Evolutionary conservation across 176 grass and related monocot genomes (phyloP), one percentile per base, ranked within the genome.

Genomic region (Paspalum notatum): DNA sequence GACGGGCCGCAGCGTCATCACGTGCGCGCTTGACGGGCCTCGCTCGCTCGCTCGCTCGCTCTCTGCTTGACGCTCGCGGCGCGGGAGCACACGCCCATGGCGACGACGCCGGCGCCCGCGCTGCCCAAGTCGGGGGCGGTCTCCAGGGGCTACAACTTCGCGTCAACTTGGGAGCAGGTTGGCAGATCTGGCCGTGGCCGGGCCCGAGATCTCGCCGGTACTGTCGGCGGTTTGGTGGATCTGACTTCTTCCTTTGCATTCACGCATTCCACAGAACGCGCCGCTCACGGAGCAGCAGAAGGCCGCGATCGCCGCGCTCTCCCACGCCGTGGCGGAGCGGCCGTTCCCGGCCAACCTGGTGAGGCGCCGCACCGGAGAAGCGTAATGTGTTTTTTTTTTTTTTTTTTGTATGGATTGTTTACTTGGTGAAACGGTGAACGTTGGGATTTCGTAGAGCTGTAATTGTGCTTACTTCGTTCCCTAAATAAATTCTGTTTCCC

Each of bases 61-160:
- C 42, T 49, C 50, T n/a, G 12, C 68, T 66, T 46, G 76, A 48
- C 70, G 67, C 58, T 57, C 39, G 68, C 42, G 42, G 56, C 82
- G 40, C 63, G 24, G 48, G 17, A 55, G 84, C 62, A 62, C 40
- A 14, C 53, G 72, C 55, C 71, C 70, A 14, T 60, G 45, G 22
- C 71, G 51, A 7, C 84, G 68, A 3, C 32, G 32, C 32, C 32
- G 32, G 75, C 90, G 51, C 76, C 68, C 55, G 45, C 72, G 57
- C 70, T 95, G 20, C 86, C 90, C 75, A 95, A 77, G 75, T 98
- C 92, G 9, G 92, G 86, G 32, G 95, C 95, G 27, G 75, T 95
- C 49, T 93, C 92, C 43, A 95, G 91, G 75, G 90, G 90, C 14
- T 98, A 98, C 88, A 98, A 93, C 86, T 95, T 98, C 62, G 92